Evolutionary conservation across 257 asterid species (phyloP), one percentile per base, ranked within the genome.

Genomic region (Nemophila menziesii): DNA sequence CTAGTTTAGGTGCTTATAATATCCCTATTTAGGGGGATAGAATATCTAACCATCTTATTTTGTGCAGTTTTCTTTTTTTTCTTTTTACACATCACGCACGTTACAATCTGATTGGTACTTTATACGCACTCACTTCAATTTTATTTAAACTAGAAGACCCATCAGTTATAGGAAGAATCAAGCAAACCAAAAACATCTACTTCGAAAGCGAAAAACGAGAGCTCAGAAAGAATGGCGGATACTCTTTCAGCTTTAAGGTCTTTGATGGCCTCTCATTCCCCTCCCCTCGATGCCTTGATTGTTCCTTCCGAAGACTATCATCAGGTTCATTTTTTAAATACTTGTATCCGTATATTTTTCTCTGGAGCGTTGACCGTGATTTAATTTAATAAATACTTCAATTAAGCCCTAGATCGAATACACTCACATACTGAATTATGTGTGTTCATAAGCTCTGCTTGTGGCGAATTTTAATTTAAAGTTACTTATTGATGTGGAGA

Each of bases 301-400:
- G 94, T 89, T 58, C 94, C 98, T 49, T 84, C 98, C 16, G 93
- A 89, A 65, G 98, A 89, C 48, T 74, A 85, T 73, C 98, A 85
- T 33, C 98, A 80, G 96, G 98, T 82, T 23, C 36, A 29, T 7
- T 29, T 7, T 5, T 2, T 18, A 38, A 18, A n/a, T 8, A 42
- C 45, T 21, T 34, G 24, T 48, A 22, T 26, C 12, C n/a, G 8
- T 27, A 11, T 43, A 17, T 33, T 44, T 40, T 13, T 52, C 40
- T 24, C 14, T n/a, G 18, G 22, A 27, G 7, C 21, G 9, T 42
- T 16, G 46, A 16, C 34, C 8, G 53, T 44, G 48, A 4, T 21
- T 55, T 39, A 14, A 45, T 24, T 56, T 21, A n/a, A 23, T 34
- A 18, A 4, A 8, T 22, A 44, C 11, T 53, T 58, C 43, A 14